Base-by-base conservation (phyloP, 2,329 filamentous ascomycete species). In the Diaporthe velutina region DNA sequence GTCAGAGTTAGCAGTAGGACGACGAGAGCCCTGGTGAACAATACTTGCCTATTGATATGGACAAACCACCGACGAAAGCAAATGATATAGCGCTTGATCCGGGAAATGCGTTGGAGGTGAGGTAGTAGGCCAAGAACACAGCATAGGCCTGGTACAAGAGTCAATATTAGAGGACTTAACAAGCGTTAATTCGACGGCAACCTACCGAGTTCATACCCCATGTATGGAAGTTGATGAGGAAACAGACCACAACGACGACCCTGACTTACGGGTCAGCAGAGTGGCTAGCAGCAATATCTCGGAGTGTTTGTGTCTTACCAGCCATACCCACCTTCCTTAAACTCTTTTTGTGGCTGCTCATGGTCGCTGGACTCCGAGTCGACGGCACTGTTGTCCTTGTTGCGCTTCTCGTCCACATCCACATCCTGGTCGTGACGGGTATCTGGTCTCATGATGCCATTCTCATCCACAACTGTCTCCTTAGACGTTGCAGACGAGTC, bases 51-150 rank as follows among this genome's bases (percentile, higher is more conserved):
- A 86, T 87, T 1, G 90, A 91, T 57, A 94, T 90, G 40, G 90
- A 93, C 0, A 94, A 85, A 0, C 92, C 92, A 38, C 94, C 94
- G n/a, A 96, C 88, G 80, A 96, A 95, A 54, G 94, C 94, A 82
- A 93, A 96, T 8, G 92, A 88, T 2, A 96, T 87, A 2, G 89
- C 84, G 0, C 90, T 91, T 3, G 93, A 89, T 19, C 89, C 90
- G 0, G 90, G 88, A 77, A 93, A 95, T 30, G 88, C 86, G 70
- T 91, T 85, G 66, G 88, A 89, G 25, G 87, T 85, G 22, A 91
- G 84, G 75, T 90, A 90, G 78, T 90, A 86, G 6, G 89, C 89
- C 6, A 91, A 84, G 78, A 91, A 91, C 48, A 91, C 88, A 61
- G 85, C 48, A 73, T 54, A 40, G 33, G 75, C 75, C 74, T 75